These are phyloP conservation scores for Trichophaea hybrida DNA, from an alignment of 2,329 filamentous ascomycete species.

Conservation along the genomic window DNA sequence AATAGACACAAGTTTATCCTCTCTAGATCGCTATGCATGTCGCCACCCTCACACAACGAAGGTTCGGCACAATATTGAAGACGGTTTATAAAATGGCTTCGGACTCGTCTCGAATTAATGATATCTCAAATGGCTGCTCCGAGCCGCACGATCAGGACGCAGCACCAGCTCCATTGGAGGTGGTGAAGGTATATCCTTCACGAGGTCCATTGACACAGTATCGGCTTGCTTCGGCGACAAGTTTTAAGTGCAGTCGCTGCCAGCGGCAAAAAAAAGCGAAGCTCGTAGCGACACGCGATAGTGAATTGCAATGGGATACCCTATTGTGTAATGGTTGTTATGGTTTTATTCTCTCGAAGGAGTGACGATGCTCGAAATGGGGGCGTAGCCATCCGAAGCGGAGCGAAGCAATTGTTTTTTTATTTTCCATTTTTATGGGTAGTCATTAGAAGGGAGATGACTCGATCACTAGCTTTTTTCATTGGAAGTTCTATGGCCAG, in stretches of 20 bases:
- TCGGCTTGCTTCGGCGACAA: constrained; percentile 9
- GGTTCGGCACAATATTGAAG: too few relatives aligned
- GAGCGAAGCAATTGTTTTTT: too few relatives aligned
- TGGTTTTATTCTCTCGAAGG: constrained; percentile 8
- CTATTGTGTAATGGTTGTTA: constrained; percentile 13
- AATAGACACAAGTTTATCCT: too few relatives aligned
- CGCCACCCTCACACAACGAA: too few relatives aligned
- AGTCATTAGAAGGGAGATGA: too few relatives aligned
- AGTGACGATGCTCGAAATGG: constrained; percentile 1
- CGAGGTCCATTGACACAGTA: constrained; percentile 11
- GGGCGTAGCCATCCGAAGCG: too few relatives aligned
- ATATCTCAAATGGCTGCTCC: neutral
- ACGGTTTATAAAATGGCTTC: constrained; percentile 11
- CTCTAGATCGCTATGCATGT: too few relatives aligned
- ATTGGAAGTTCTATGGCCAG: too few relatives aligned
- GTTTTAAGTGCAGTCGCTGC: constrained; percentile 11
- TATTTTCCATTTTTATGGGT: too few relatives aligned
- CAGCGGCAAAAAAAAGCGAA: constrained; percentile 8
- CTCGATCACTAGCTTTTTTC: too few relatives aligned
- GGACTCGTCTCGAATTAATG: constrained; percentile 4
- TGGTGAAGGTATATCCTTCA: constrained; percentile 12
- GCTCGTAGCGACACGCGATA: constrained; percentile 9
- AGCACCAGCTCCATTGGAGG: constrained; percentile 5
- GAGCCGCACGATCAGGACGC: constrained; percentile 1
- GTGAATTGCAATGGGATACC: constrained; percentile 12